Evolutionary conservation across 768 basidiomycete species (phyloP).

Genomic region (Lactarius trivialis): DNA sequence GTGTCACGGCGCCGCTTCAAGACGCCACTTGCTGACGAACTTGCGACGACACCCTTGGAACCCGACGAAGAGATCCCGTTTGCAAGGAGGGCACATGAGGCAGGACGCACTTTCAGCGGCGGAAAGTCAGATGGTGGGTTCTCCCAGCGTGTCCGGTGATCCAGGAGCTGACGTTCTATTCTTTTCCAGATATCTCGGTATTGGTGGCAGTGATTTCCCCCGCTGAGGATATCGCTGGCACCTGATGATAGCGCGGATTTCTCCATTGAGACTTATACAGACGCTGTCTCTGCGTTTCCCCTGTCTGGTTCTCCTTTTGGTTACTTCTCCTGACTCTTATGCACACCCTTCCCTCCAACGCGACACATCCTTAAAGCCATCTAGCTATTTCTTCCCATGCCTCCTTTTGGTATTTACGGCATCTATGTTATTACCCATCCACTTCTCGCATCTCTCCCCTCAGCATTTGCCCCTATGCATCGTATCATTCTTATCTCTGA

Average conservation of each 20-base stretch:
- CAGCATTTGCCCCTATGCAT: neutral
- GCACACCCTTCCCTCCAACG: neutral
- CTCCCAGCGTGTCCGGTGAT: neutral
- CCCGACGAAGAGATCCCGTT: slow-evolving; percentile 65
- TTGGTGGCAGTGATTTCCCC: slow-evolving; percentile 60
- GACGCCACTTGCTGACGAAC: neutral
- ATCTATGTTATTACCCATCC: slow-evolving; percentile 2
- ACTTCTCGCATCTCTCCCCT: neutral
- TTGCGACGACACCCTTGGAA: neutral
- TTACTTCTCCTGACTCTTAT: neutral
- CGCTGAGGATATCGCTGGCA: slow-evolving; percentile 23
- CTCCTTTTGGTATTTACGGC: neutral
- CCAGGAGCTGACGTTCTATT: neutral
- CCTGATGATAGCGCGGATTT: neutral
- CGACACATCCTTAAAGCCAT: neutral
- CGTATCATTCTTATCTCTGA: neutral
- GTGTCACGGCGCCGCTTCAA: slow-evolving; percentile 45
- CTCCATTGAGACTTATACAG: neutral
- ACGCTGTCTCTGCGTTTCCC: neutral
- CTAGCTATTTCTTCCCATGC: neutral
- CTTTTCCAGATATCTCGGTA: slow-evolving; percentile 53
- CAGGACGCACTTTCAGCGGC: slow-evolving; percentile 64
- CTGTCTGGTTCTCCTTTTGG: neutral
- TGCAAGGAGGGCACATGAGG: slow-evolving; percentile 68
- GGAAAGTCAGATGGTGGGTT: slow-evolving; percentile 80